phyloP scores from a whole-genome alignment of 2,329 filamentous ascomycete genomes.

The Neonectria ditissima region DNA sequence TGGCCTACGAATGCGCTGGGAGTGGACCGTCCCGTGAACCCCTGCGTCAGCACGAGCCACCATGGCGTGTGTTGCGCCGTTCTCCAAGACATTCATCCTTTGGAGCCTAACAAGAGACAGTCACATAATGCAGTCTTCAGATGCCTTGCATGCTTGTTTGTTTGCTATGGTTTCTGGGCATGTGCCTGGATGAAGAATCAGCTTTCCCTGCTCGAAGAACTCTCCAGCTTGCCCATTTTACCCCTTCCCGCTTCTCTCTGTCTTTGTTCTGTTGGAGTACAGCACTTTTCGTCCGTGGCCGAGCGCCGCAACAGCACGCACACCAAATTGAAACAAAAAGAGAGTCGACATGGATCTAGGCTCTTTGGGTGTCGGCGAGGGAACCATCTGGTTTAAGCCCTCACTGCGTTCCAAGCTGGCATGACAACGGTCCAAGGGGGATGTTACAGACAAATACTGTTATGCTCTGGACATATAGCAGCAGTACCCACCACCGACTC shows the following conservation, averaged over 20 bases:
- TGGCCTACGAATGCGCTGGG: neutral
- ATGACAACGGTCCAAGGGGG: constrained; percentile 20
- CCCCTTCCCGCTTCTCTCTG: neutral
- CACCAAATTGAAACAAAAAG: constrained; percentile 10
- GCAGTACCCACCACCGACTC: neutral
- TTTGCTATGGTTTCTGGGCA: no score
- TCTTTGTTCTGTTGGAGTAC: neutral
- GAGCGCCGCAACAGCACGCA: neutral
- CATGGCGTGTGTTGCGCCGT: constrained; percentile 27
- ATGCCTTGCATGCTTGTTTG: no score
- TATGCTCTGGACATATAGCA: constrained; percentile 5
- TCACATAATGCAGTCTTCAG: neutral
- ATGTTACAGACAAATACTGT: constrained; percentile 18
- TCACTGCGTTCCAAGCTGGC: constrained; percentile 18
- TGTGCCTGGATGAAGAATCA: no score
- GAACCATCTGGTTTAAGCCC: constrained; percentile 19
- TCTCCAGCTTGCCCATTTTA: neutral
- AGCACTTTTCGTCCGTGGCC: neutral
- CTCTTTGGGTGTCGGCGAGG: constrained; percentile 21
- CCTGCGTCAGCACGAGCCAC: constrained; percentile 46
- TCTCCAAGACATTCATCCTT: constrained; percentile 7
- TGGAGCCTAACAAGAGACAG: neutral
- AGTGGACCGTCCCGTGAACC: constrained; percentile 34
- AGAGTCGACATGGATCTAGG: constrained; percentile 21
- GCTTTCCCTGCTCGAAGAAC: neutral